Percentiles rank a stretch among this genome's conserved stretches.
These are phyloP conservation scores for Rhizoctonia solani DNA, from an alignment of 1,284 basidiomycete genomes.

Conservation along the genomic window DNA sequence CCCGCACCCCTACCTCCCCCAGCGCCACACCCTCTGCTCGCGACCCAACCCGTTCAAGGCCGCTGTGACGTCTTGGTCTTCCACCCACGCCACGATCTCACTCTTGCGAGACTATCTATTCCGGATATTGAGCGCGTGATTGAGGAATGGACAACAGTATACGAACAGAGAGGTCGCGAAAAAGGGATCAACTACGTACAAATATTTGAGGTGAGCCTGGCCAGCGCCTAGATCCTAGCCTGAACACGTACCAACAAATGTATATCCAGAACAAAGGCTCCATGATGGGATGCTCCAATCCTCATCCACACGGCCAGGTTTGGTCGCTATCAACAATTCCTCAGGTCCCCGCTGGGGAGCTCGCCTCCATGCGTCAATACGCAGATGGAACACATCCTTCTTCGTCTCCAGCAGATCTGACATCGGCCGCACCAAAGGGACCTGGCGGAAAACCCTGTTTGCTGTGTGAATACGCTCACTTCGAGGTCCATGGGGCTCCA, in stretches of 20 bases:
- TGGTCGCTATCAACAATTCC: conserved; percentile 84
- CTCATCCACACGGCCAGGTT: conserved; percentile 93
- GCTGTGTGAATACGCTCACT: conserved; percentile 81
- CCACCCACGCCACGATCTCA: conserved; percentile 89
- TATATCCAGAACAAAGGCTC: conserved; percentile 81
- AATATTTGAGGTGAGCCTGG: conserved; percentile 74
- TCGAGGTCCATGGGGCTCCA: conserved; percentile 58
- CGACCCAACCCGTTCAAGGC: conserved; percentile 74
- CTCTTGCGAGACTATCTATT: conserved; percentile 71
- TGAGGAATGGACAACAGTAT: conserved; percentile 75
- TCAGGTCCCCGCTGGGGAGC: conserved; percentile 67
- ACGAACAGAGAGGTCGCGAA: conserved; percentile 62
- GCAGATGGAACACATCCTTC: conserved; percentile 46
- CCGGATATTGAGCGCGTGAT: conserved; percentile 73
- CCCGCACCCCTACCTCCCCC: conserved; percentile 55
- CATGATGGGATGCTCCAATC: conserved; percentile 97
- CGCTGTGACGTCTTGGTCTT: conserved; percentile 90
- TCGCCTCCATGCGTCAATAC: conserved; percentile 64
- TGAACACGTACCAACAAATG: background rate
- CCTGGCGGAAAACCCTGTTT: conserved; percentile 68
- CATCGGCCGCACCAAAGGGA: conserved; percentile 58
- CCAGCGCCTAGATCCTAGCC: background rate
- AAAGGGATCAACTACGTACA: conserved; percentile 80
- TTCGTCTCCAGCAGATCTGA: conserved; percentile 41
- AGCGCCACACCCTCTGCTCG: conserved; percentile 66